These are phyloP conservation scores for Cicer judaicum DNA, from an alignment of 306 rosid species.

Conservation along the genomic window DNA sequence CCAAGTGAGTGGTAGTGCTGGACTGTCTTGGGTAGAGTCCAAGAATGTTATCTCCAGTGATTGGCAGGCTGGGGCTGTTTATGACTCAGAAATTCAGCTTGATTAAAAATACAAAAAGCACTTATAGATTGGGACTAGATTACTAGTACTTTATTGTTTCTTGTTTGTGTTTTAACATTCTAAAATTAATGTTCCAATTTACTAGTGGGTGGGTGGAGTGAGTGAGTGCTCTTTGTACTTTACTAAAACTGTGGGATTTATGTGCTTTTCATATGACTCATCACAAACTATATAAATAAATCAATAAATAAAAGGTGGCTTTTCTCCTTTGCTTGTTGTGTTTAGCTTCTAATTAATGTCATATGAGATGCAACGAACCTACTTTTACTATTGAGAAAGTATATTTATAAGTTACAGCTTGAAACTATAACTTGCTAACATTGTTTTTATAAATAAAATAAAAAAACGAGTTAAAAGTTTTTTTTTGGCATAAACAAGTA, in stretches of 20 bases:
- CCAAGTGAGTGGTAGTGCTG: constrained; percentile 58
- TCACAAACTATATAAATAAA: constrained; percentile 34
- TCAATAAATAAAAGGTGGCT: constrained; percentile 2
- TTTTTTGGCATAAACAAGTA: too few species aligned
- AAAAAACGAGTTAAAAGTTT: too few species aligned
- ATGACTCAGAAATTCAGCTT: constrained; percentile 68
- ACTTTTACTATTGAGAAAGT: not conserved
- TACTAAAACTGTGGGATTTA: constrained; percentile 2
- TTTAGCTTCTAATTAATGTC: not conserved
- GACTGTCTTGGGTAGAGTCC: constrained; percentile 58
- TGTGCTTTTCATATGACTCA: constrained; percentile 31
- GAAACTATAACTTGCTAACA: too few species aligned
- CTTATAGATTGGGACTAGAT: not conserved
- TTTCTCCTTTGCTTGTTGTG: not conserved
- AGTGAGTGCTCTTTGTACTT: constrained; percentile 29
- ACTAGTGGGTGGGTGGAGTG: constrained; percentile 10
- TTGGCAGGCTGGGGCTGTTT: constrained; percentile 72
- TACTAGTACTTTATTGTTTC: constrained; percentile 29
- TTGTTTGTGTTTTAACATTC: constrained; percentile 14
- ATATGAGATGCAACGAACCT: not conserved
- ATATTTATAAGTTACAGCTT: too few species aligned
- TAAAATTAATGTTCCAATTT: constrained; percentile 25
- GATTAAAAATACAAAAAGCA: constrained; percentile 10
- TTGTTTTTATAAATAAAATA: too few species aligned
- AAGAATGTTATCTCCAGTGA: constrained; percentile 59